Percentiles rank a stretch among this genome's conserved stretches.
Conservation (phyloP, 2,329 filamentous ascomycete species). For the Colletotrichum magnum region DNA sequence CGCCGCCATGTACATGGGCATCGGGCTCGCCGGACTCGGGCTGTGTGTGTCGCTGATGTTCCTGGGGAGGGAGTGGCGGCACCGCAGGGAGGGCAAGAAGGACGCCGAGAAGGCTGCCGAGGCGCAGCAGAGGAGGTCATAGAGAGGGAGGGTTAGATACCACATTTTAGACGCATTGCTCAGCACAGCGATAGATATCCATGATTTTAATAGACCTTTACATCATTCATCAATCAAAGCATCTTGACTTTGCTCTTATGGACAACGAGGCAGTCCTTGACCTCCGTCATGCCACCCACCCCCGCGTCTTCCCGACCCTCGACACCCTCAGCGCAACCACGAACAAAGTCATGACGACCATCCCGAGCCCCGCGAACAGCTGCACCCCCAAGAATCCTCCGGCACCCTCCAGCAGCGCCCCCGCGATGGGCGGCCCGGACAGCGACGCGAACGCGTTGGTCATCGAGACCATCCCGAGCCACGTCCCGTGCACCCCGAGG, state of each 20-base stretch:
- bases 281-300: neutral
- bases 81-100: neutral
- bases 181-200: conserved; percentile 18
- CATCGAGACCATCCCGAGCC: conserved; percentile 59
- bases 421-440: conserved; percentile 56
- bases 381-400: conserved; percentile 48
- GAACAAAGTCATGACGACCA: conserved; percentile 38
- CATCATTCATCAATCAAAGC: too few species aligned
- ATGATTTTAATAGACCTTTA: neutral
- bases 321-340: conserved; percentile 5
- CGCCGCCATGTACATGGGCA: conserved; percentile 58
- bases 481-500: conserved; percentile 55
- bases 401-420: conserved; percentile 50
- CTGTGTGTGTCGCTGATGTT: conserved; percentile 27
- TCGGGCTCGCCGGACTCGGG: conserved; percentile 50
- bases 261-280: too few species aligned
- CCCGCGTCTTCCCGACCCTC: neutral
- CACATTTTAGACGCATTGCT: conserved; percentile 3
- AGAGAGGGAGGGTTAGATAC: neutral
- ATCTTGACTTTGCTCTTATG: too few species aligned
- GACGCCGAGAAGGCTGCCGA: conserved; percentile 20
- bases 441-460: conserved; percentile 54
- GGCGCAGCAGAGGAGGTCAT: neutral
- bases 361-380: conserved; percentile 47
- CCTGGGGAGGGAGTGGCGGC: conserved; percentile 36